These are phyloP conservation scores for Gardenia jasminoides DNA, from an alignment of 257 asterid genomes.

Conservation along the genomic window DNA sequence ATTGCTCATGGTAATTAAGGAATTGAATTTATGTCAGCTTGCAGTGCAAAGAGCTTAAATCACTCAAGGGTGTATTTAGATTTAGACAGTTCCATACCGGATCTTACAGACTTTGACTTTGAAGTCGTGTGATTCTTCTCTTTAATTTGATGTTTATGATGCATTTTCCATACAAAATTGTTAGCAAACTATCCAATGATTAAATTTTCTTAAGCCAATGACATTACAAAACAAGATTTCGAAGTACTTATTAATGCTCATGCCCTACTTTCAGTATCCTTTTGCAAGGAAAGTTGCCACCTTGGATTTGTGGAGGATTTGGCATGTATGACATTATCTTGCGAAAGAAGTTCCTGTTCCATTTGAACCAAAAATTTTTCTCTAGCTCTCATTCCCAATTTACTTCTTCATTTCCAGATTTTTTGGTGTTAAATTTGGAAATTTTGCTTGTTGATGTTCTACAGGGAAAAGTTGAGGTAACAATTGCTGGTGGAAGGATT, in stretches of 20 bases:
- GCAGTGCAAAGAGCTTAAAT: neutral
- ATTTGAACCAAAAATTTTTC: neutral
- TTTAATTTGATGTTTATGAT: neutral
- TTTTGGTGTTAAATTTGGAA: neutral
- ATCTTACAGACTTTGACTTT: neutral
- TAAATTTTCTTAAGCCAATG: too few species aligned
- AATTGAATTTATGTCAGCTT: neutral
- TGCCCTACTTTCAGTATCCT: too few species aligned
- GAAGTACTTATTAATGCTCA: too few species aligned
- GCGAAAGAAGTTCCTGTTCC: neutral
- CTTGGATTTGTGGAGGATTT: too few species aligned
- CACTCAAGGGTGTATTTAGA: neutral
- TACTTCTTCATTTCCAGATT: neutral
- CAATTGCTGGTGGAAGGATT: slow-evolving; percentile 83
- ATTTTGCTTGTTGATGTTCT: neutral
- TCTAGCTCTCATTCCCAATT: neutral
- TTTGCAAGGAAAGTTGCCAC: too few species aligned
- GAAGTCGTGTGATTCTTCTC: too few species aligned
- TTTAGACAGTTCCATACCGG: neutral
- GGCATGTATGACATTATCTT: neutral
- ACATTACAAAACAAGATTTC: too few species aligned
- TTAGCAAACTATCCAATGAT: too few species aligned
- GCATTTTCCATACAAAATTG: too few species aligned
- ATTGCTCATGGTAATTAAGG: neutral
- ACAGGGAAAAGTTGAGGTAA: slow-evolving; percentile 91